These are phyloP conservation scores for Globisporangium solare DNA, from an alignment of 352 stramenopile genomes.

Conservation along the genomic window DNA sequence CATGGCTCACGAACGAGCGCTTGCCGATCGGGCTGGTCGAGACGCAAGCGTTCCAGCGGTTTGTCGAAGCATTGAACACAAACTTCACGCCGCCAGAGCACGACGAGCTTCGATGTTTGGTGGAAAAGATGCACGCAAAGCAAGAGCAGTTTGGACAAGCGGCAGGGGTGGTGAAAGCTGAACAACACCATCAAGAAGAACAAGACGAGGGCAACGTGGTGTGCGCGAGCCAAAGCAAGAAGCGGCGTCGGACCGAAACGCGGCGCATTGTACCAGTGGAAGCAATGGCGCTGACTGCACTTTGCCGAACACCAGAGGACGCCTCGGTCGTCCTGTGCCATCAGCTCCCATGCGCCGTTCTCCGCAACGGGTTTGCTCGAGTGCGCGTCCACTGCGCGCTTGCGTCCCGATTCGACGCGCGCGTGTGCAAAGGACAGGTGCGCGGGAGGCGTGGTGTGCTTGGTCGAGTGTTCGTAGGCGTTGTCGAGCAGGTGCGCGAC, in stretches of 20 bases:
- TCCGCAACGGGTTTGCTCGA: slow-evolving; percentile 19
- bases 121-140: slow-evolving; percentile 16
- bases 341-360: slow-evolving; percentile 25
- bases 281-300: slow-evolving; percentile 31
- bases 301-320: slow-evolving; percentile 14
- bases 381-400: slow-evolving; percentile 31
- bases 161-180: not conserved
- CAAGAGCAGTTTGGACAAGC: not conserved
- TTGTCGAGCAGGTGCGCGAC: slow-evolving; percentile 21
- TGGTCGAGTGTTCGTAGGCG: slow-evolving; percentile 33
- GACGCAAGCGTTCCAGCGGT: slow-evolving; percentile 29
- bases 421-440: slow-evolving; percentile 25
- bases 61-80: slow-evolving; percentile 31
- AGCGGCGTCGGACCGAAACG: not conserved
- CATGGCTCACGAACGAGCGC: slow-evolving; percentile 42
- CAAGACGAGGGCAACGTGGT: not conserved
- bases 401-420: slow-evolving; percentile 30
- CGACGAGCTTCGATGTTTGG: slow-evolving; percentile 23
- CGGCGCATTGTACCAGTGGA: slow-evolving; percentile 8
- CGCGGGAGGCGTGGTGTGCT: slow-evolving; percentile 37
- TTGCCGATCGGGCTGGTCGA: slow-evolving; percentile 37
- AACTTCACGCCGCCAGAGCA: slow-evolving; percentile 24
- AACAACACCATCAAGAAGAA: not conserved
- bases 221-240: not conserved
- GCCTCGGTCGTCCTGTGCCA: slow-evolving; percentile 4